Conservation (phyloP, 2,329 filamentous ascomycete species). For the Botrytis medusae region DNA sequence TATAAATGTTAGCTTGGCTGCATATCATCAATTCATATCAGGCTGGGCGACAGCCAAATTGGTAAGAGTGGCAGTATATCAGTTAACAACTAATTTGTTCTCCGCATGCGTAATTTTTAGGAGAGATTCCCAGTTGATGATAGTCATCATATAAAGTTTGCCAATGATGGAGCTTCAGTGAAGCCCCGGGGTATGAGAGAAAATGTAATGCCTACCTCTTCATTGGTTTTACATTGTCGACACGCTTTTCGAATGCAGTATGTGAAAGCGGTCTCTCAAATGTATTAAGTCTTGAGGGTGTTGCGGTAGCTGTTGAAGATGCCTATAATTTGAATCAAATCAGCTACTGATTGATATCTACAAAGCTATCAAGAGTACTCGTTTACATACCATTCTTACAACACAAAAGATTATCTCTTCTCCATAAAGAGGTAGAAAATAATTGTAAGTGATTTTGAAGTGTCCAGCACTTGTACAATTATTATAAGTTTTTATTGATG, state of each 20-base stretch:
- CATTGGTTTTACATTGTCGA: constrained; percentile 79
- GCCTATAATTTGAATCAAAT: constrained; percentile 29
- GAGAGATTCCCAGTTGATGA: constrained; percentile 99
- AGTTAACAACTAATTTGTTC: constrained; percentile 78
- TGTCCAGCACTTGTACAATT: constrained; percentile 36
- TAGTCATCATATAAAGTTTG: constrained; percentile 69
- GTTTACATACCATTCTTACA: constrained; percentile 37
- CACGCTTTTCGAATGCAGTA: constrained; percentile 70
- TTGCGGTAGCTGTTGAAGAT: constrained; percentile 56
- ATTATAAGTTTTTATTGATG: not conserved
- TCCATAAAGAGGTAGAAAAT: constrained; percentile 28
- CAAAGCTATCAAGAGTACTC: not conserved
- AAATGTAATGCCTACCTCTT: constrained; percentile 69
- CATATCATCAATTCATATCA: not conserved
- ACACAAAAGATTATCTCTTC: constrained; percentile 26
- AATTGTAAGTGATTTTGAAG: constrained; percentile 28
- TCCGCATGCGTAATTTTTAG: constrained; percentile 86
- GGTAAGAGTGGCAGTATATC: constrained; percentile 44
- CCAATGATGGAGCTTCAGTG: constrained; percentile 24
- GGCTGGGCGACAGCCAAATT: constrained; percentile 10
- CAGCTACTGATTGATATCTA: not conserved
- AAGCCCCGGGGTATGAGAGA: constrained; percentile 19
- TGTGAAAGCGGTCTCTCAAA: not conserved
- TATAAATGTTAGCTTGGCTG: constrained; percentile 3
- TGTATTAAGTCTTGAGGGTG: constrained; percentile 46